Evolutionary conservation across 148 eudicot species (phyloP).

Genomic region (Dysphania ambrosioides): DNA sequence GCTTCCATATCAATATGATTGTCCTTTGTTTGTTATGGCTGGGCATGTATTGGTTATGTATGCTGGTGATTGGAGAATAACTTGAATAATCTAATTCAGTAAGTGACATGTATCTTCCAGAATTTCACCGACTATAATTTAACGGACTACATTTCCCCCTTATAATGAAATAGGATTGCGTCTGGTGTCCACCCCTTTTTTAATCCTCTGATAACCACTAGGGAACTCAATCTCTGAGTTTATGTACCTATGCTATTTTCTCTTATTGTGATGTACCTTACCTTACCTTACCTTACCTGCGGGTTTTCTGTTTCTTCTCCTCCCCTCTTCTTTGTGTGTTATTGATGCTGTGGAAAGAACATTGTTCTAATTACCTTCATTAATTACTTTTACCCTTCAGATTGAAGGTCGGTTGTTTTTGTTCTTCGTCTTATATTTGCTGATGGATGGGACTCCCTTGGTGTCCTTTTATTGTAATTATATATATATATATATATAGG

Average conservation of each 20-base stretch:
- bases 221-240: not conserved
- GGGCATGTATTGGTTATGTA: not conserved
- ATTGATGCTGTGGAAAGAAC: not conserved
- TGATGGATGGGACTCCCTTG: not conserved
- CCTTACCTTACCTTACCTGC: not conserved
- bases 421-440: not conserved
- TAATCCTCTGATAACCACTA: not conserved
- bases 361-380: not conserved
- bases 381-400: not conserved
- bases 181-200: not conserved
- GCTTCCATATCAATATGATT: not conserved
- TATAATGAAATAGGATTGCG: not conserved
- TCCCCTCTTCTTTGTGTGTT: not conserved
- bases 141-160: not conserved
- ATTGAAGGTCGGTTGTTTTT: not conserved
- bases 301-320: not conserved
- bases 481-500: too few relatives aligned
- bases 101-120: not conserved
- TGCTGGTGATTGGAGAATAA: not conserved
- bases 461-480: not conserved
- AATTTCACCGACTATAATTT: not conserved
- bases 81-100: too few relatives aligned
- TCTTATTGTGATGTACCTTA: not conserved
- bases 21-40: not conserved
- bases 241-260: not conserved